Percentiles rank a stretch among this genome's conserved stretches.
phyloP scores from a whole-genome alignment of 2,329 filamentous ascomycete genomes.

The Chrysoporthe puriensis region DNA sequence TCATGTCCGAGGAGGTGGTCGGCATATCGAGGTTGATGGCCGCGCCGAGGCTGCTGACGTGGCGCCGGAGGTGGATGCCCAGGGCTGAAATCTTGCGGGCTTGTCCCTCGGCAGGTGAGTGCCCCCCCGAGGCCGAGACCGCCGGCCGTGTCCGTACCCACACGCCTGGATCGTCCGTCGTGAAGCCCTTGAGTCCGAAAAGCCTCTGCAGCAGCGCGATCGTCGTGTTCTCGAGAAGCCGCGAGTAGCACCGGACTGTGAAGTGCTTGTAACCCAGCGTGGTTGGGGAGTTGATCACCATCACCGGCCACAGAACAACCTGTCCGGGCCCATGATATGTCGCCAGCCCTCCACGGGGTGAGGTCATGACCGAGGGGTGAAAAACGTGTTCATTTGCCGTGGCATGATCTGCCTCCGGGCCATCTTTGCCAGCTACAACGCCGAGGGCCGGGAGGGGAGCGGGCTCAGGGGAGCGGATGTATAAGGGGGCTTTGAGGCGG shows the following conservation, averaged over 20 bases:
- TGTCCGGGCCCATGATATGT: constrained; percentile 97
- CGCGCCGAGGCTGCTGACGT: constrained; percentile 83
- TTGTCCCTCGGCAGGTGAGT: constrained; percentile 18
- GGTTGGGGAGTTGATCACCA: constrained; percentile 69
- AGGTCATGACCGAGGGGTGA: constrained; percentile 66
- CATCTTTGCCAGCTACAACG: neutral
- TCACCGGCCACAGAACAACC: constrained; percentile 85
- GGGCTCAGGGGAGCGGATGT: constrained; percentile 34
- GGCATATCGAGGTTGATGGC: constrained; percentile 77
- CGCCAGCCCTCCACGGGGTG: constrained; percentile 84
- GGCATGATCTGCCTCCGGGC: constrained; percentile 25
- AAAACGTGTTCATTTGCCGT: constrained; percentile 31
- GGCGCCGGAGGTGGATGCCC: constrained; percentile 85
- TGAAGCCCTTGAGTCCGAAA: constrained; percentile 65
- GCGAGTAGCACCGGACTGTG: constrained; percentile 76
- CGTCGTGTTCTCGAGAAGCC: constrained; percentile 75
- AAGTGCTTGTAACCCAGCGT: constrained; percentile 52
- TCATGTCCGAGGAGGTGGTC: constrained; percentile 35
- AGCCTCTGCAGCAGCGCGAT: constrained; percentile 61
- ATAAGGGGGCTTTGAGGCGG: constrained; percentile 48
- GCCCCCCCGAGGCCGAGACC: constrained; percentile 31
- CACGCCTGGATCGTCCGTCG: constrained; percentile 80
- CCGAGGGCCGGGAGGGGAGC: constrained; percentile 11
- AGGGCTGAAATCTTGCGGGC: constrained; percentile 83
- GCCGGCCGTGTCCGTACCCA: constrained; percentile 59